Conservation (phyloP, 352 stramenopile species). For the Lagenidium sp. region DNA sequence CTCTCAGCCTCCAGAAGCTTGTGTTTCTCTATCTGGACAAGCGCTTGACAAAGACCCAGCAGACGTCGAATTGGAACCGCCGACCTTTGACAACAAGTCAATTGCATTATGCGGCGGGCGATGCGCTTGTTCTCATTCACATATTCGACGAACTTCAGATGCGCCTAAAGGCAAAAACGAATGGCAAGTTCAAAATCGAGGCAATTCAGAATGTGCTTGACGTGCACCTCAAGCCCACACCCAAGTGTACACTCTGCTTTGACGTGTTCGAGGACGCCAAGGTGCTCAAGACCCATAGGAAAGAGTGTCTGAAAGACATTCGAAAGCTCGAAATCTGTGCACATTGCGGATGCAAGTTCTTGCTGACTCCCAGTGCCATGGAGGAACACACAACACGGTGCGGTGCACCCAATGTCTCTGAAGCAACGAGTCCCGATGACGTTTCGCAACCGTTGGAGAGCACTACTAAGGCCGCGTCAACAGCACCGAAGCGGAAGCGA, state of each 20-base stretch:
- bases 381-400: constrained; percentile 32
- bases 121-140: constrained; percentile 65
- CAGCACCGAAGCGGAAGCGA: constrained; percentile 3
- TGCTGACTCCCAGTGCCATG: constrained; percentile 32
- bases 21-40: constrained; percentile 63
- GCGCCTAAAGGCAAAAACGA: constrained; percentile 17
- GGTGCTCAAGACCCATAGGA: constrained; percentile 36
- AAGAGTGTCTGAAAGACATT: constrained; percentile 26
- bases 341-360: constrained; percentile 32
- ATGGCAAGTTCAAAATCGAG: constrained; percentile 30
- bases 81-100: constrained; percentile 42
- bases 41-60: constrained; percentile 67
- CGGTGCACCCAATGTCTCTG: constrained; percentile 7
- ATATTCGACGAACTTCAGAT: constrained; percentile 47
- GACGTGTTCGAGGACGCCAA: constrained; percentile 20
- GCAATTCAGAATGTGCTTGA: constrained; percentile 51
- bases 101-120: constrained; percentile 60
- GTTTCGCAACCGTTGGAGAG: too few species aligned
- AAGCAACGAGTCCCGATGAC: neutral
- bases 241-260: constrained; percentile 54
- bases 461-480: too few species aligned
- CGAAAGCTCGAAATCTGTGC: constrained; percentile 30
- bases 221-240: constrained; percentile 26
- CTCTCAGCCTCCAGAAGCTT: constrained; percentile 68
- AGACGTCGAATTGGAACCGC: constrained; percentile 72